Evolutionary conservation across 495 filamentous ascomycete genomes (phyloP).

Genomic region (Aspergillus indologenus): DNA sequence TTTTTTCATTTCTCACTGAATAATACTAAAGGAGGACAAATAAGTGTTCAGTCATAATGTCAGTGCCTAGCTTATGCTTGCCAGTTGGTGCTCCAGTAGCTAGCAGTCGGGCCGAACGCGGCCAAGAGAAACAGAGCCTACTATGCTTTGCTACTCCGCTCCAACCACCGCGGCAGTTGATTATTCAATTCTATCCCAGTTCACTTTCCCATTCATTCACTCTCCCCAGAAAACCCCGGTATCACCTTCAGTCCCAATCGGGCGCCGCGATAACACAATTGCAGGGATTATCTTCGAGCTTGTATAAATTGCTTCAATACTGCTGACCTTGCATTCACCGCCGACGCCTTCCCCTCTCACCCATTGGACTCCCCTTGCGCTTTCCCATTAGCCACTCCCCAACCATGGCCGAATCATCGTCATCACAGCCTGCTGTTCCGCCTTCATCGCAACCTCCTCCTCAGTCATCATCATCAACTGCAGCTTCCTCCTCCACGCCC

Average conservation of each 20-base stretch:
- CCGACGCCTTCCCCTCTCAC: constrained; percentile 1
- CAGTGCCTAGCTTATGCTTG: neutral
- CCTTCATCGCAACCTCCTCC: constrained; percentile 17
- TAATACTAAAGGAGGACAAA: no score
- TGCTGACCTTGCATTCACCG: constrained; percentile 1
- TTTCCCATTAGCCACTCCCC: constrained; percentile 11
- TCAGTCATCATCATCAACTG: constrained; percentile 13
- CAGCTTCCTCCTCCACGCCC: constrained; percentile 17
- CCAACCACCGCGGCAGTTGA: neutral
- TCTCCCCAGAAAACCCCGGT: neutral
- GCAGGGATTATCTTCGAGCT: neutral
- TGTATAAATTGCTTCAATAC: neutral
- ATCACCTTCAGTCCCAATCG: neutral
- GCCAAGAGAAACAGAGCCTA: constrained; percentile 4
- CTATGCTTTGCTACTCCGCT: no score
- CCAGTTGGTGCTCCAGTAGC: neutral
- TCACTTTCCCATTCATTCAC: neutral
- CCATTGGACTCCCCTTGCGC: constrained; percentile 5
- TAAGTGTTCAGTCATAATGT: no score
- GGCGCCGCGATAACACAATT: neutral
- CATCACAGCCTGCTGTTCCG: constrained; percentile 22
- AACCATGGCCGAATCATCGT: constrained; percentile 28
- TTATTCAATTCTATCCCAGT: neutral
- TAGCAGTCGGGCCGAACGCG: constrained; percentile 9
- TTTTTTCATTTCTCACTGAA: neutral